Evolutionary conservation across 1,284 basidiomycete genomes (phyloP).

Genomic region (Cryptococcus floricola): DNA sequence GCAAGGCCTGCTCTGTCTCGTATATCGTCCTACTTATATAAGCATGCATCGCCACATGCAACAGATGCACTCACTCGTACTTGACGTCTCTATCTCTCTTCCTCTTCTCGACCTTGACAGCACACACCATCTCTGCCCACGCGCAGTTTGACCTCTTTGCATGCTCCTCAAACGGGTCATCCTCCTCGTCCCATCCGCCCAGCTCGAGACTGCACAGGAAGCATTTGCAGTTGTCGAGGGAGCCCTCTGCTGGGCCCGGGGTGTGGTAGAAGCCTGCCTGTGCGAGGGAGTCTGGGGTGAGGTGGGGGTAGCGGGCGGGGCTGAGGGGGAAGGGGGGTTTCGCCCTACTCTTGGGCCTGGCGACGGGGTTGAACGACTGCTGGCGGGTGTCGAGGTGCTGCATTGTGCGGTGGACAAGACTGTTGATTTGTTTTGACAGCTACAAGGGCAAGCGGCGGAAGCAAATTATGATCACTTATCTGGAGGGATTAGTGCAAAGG

Average conservation of each 20-base stretch:
- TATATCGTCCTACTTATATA: constrained; percentile 55
- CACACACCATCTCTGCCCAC: constrained; percentile 73
- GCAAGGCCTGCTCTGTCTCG: constrained; percentile 58
- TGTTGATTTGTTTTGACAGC: background rate
- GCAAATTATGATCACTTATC: too few species aligned
- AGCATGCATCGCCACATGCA: background rate
- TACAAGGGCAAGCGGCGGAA: too few species aligned
- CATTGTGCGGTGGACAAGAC: constrained; percentile 21
- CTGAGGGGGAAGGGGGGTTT: constrained; percentile 41
- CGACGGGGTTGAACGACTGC: constrained; percentile 29
- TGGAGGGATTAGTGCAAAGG: too few species aligned
- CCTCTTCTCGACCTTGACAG: constrained; percentile 49
- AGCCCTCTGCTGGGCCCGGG: constrained; percentile 15
- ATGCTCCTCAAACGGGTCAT: constrained; percentile 77
- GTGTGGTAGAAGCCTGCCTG: constrained; percentile 75
- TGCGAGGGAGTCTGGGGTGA: constrained; percentile 66
- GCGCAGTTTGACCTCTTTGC: constrained; percentile 61
- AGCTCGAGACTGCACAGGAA: constrained; percentile 71
- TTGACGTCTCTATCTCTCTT: constrained; percentile 11
- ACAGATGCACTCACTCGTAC: constrained; percentile 7
- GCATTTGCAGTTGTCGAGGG: constrained; percentile 54
- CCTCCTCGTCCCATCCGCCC: constrained; percentile 69
- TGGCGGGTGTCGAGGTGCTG: constrained; percentile 35
- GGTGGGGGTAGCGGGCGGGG: constrained; percentile 45
- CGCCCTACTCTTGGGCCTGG: constrained; percentile 30